Percentiles rank a stretch among this genome's conserved stretches.
These are phyloP conservation scores for Penicillium odoratum DNA, from an alignment of 495 filamentous ascomycete species.

Conservation along the genomic window DNA sequence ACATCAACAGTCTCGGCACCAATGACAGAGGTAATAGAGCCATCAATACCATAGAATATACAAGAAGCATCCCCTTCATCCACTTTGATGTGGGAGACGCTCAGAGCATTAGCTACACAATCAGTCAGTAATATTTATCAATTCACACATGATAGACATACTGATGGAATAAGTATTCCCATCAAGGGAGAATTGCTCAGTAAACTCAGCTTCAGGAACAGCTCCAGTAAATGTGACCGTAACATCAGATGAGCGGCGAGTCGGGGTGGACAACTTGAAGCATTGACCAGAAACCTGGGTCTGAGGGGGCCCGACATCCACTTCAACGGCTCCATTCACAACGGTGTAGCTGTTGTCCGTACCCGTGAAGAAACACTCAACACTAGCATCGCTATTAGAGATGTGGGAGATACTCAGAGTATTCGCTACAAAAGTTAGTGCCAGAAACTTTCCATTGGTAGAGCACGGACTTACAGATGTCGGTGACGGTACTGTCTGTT, in stretches of 20 bases:
- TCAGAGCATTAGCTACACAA: slow-evolving; percentile 13
- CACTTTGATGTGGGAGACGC: slow-evolving; percentile 21
- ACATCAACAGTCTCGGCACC: slow-evolving; percentile 19
- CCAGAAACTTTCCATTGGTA: background rate
- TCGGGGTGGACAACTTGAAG: background rate
- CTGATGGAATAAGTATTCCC: background rate
- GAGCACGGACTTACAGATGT: slow-evolving; percentile 14
- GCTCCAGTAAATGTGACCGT: background rate
- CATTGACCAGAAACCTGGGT: background rate
- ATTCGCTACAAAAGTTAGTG: background rate
- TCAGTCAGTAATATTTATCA: background rate
- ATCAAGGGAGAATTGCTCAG: background rate
- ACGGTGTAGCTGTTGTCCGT: background rate
- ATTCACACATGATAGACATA: background rate
- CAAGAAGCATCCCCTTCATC: slow-evolving; percentile 7
- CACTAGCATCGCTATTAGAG: background rate
- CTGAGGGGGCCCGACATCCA: slow-evolving; percentile 1
- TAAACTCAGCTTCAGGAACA: background rate
- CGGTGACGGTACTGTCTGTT: background rate
- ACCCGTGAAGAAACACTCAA: background rate
- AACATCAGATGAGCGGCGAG: background rate
- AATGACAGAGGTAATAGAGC: slow-evolving; percentile 14
- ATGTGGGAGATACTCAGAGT: slow-evolving; percentile 1
- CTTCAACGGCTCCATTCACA: background rate
- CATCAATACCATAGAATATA: slow-evolving; percentile 17